Evolutionary conservation across 805 yeast genomes (phyloP).

Genomic region (Huiozyma naganishii): DNA sequence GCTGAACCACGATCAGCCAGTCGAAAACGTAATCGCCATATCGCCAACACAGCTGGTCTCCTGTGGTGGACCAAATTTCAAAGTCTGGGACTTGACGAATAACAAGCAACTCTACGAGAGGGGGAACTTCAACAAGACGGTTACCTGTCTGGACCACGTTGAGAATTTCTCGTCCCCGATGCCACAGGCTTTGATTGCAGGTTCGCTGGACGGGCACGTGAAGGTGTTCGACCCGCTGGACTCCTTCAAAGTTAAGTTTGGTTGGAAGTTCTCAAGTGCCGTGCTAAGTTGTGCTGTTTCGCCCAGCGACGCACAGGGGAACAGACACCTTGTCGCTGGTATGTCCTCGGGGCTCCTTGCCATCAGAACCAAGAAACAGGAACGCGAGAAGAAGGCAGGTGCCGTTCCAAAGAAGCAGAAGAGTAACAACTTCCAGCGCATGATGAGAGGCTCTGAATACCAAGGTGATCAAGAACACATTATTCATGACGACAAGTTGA

Average conservation of each 20-base stretch:
- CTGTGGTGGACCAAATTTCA: constrained; percentile 72
- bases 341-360: constrained; percentile 81
- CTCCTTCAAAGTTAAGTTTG: constrained; percentile 83
- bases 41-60: constrained; percentile 64
- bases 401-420: constrained; percentile 7
- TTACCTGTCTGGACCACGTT: constrained; percentile 52
- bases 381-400: constrained; percentile 31
- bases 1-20: constrained; percentile 68
- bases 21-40: constrained; percentile 72
- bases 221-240: constrained; percentile 78
- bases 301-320: constrained; percentile 39
- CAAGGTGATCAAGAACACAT: constrained; percentile 80
- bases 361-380: constrained; percentile 75
- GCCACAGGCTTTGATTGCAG: constrained; percentile 59
- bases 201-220: constrained; percentile 94
- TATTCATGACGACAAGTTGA: constrained; percentile 48
- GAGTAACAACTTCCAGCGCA: constrained; percentile 59
- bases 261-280: constrained; percentile 95
- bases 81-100: constrained; percentile 88
- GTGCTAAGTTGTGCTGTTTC: constrained; percentile 84
- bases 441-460: constrained; percentile 87
- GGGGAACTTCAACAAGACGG: constrained; percentile 86
- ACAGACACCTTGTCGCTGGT: constrained; percentile 85
- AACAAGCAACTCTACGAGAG: constrained; percentile 53
- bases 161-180: constrained; percentile 25